Percentiles rank a stretch among this genome's conserved stretches.
These are phyloP conservation scores for Entomortierella lignicola DNA, from an alignment of 192 early-diverging fungal genomes.

Conservation along the genomic window DNA sequence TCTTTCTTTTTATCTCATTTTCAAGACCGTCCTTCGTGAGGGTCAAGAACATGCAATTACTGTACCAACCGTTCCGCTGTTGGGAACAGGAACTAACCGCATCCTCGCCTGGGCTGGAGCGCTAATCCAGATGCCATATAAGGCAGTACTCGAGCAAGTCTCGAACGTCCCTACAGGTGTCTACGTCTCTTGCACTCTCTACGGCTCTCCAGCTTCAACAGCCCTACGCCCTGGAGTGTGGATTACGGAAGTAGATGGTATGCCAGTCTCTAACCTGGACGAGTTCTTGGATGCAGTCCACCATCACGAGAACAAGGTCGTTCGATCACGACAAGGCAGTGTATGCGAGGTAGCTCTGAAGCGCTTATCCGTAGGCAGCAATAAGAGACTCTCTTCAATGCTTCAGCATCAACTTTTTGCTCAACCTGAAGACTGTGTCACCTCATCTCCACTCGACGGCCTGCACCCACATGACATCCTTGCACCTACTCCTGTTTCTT, in stretches of 20 bases:
- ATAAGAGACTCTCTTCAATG: conserved; percentile 10
- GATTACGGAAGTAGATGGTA: conserved; percentile 79
- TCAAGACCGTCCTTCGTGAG: conserved; percentile 74
- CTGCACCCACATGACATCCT: not conserved
- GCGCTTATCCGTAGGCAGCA: conserved; percentile 45
- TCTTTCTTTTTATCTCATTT: conserved; percentile 9
- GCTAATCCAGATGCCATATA: conserved; percentile 77
- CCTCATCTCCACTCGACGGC: not conserved
- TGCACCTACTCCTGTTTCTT: conserved; percentile 3
- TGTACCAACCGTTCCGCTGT: conserved; percentile 71
- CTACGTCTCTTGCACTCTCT: conserved; percentile 68
- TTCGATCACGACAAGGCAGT: conserved; percentile 55
- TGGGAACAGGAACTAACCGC: conserved; percentile 69
- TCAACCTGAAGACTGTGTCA: not conserved
- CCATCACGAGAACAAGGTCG: conserved; percentile 56
- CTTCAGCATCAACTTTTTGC: conserved; percentile 7
- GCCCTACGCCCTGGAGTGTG: conserved; percentile 75
- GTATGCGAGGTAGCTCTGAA: conserved; percentile 60
- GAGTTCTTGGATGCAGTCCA: conserved; percentile 71
- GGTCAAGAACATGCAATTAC: conserved; percentile 73
- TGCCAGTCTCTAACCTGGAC: conserved; percentile 67
- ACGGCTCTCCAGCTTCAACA: conserved; percentile 74
- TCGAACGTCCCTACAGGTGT: conserved; percentile 72
- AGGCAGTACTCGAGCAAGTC: conserved; percentile 75
- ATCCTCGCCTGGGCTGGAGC: conserved; percentile 90